Evolutionary conservation across 139 green algal genomes (phyloP).

Genomic region (Coelastrella sp.): DNA sequence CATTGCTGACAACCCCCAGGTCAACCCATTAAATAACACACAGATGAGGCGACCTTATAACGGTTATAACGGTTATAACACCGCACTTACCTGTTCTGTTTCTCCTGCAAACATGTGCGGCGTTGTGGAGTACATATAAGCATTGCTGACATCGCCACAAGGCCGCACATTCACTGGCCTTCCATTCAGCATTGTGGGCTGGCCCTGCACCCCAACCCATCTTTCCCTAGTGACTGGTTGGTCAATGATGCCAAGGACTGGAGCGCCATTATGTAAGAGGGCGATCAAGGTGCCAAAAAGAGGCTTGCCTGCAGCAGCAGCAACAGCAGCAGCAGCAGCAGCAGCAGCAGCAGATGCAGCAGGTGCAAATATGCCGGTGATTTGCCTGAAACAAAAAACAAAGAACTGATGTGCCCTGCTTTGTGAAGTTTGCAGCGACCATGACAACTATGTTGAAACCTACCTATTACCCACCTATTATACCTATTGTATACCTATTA

Average conservation of each 20-base stretch:
- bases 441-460: not conserved
- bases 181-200: constrained; percentile 90
- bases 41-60: too few relatives aligned
- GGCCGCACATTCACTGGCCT: constrained; percentile 58
- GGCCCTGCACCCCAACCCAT: constrained; percentile 91
- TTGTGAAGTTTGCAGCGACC: not conserved
- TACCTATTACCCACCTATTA: not conserved
- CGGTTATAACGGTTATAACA: too few relatives aligned
- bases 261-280: constrained; percentile 88
- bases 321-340: not conserved
- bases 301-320: constrained; percentile 87
- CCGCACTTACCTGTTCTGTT: constrained; percentile 38
- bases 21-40: too few relatives aligned
- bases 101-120: constrained; percentile 89
- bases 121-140: constrained; percentile 78
- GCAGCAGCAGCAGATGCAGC: not conserved
- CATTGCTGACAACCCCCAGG: constrained; percentile 56
- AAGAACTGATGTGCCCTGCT: not conserved
- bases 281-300: constrained; percentile 97
- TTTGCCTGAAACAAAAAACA: too few relatives aligned
- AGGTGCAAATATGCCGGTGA: too few relatives aligned
- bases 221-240: constrained; percentile 92
- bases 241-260: constrained; percentile 96
- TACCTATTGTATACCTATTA: not conserved
- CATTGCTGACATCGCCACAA: constrained; percentile 59